Conservation (phyloP, 768 basidiomycete genomes). For the Basidioascus undulatus region DNA sequence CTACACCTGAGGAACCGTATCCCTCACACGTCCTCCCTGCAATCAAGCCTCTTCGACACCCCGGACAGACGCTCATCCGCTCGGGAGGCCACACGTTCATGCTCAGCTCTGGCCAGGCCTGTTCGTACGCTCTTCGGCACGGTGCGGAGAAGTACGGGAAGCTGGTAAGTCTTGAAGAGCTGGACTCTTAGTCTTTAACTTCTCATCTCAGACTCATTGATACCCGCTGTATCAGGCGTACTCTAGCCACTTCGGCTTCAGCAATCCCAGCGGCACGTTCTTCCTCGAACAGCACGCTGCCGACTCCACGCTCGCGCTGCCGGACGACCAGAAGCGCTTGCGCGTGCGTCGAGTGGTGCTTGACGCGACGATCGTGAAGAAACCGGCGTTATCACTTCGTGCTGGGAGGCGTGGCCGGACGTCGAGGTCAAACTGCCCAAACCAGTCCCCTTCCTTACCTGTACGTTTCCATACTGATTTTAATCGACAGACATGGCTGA, state of each 20-base stretch:
- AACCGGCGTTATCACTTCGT: slow-evolving; percentile 3
- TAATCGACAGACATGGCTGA: slow-evolving; percentile 55
- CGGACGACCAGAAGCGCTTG: slow-evolving; percentile 51
- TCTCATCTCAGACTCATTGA: too few relatives aligned
- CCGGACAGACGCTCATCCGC: slow-evolving; percentile 42
- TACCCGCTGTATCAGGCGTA: too few relatives aligned
- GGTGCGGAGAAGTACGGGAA: slow-evolving; percentile 59
- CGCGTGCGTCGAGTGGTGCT: slow-evolving; percentile 37
- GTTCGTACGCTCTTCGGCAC: slow-evolving; percentile 54
- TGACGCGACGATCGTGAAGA: slow-evolving; percentile 27
- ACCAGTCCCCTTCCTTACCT: too few relatives aligned
- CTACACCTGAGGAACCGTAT: slow-evolving; percentile 37
- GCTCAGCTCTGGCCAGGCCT: slow-evolving; percentile 52
- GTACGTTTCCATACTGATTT: too few relatives aligned
- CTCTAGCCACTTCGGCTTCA: slow-evolving; percentile 53
- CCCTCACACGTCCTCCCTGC: slow-evolving; percentile 27
- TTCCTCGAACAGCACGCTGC: slow-evolving; percentile 47
- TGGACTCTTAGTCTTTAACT: too few relatives aligned
- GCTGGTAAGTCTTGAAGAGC: too few relatives aligned
- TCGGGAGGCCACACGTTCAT: slow-evolving; percentile 41
- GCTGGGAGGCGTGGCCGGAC: too few relatives aligned
- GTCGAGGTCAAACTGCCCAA: too few relatives aligned
- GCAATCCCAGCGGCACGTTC: slow-evolving; percentile 39
- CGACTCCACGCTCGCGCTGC: slow-evolving; percentile 44
- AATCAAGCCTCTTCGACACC: slow-evolving; percentile 31